Conservation (phyloP, 805 yeast species). For the Saccharomycopsis javanensis region DNA sequence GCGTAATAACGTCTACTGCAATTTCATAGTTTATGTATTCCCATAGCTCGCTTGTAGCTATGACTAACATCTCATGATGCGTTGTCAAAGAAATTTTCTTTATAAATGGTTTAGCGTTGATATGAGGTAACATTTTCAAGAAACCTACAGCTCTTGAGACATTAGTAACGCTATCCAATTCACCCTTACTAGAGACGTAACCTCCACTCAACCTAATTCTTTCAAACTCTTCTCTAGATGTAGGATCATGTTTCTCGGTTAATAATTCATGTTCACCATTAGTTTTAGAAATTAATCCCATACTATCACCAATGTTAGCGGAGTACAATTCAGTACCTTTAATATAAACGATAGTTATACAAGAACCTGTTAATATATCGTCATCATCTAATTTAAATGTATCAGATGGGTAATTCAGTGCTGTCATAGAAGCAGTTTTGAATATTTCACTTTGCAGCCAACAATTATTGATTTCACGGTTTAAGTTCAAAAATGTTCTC, state of each 20-base stretch:
- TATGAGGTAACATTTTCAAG: slow-evolving; percentile 74
- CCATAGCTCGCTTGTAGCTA: slow-evolving; percentile 84
- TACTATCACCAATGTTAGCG: slow-evolving; percentile 88
- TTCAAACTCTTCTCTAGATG: slow-evolving; percentile 66
- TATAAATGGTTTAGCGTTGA: slow-evolving; percentile 81
- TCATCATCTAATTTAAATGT: slow-evolving; percentile 30
- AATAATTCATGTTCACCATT: slow-evolving; percentile 74
- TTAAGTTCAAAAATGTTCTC: slow-evolving; percentile 67
- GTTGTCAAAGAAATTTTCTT: slow-evolving; percentile 48
- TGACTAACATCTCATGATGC: slow-evolving; percentile 73
- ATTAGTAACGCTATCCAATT: slow-evolving; percentile 70
- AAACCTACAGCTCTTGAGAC: slow-evolving; percentile 92
- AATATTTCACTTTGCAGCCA: slow-evolving; percentile 14
- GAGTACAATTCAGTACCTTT: slow-evolving; percentile 60
- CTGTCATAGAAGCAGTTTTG: slow-evolving; percentile 1
- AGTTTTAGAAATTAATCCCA: slow-evolving; percentile 65
- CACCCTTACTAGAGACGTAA: slow-evolving; percentile 73
- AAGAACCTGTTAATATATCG: slow-evolving; percentile 74
- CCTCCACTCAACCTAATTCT: slow-evolving; percentile 90
- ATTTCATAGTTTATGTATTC: slow-evolving; percentile 70
- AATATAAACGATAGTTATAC: slow-evolving; percentile 74
- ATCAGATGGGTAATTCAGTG: slow-evolving; percentile 20
- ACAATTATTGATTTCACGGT: slow-evolving; percentile 64
- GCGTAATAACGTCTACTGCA: slow-evolving; percentile 84
- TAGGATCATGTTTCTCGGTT: slow-evolving; percentile 78